Conservation (phyloP, 208 protist genomes). For the Leishmania lainsoni region DNA sequence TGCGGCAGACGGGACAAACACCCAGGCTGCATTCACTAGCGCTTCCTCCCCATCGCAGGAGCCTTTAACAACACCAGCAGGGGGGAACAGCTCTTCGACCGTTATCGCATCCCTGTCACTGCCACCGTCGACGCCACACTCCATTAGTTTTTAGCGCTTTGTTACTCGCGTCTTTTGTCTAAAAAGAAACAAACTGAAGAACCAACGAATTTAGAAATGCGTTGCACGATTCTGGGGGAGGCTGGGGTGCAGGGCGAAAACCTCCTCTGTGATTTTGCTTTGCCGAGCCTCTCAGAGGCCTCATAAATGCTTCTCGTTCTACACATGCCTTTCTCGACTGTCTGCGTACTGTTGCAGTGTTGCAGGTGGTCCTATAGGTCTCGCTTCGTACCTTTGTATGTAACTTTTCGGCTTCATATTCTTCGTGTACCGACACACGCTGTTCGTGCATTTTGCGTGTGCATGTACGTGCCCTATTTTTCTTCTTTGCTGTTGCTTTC, state of each 20-base stretch:
- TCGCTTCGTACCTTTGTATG: neutral
- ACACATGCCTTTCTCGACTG: neutral
- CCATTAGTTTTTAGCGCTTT: neutral
- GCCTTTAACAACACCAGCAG: neutral
- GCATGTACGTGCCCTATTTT: neutral
- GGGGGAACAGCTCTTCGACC: neutral
- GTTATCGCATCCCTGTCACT: neutral
- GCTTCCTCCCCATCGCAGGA: neutral
- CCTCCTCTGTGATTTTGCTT: neutral
- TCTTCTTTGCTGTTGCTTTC: slow-evolving; percentile 7
- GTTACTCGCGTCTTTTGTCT: neutral
- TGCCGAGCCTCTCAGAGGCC: neutral
- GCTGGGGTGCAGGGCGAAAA: neutral
- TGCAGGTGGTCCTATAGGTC: neutral
- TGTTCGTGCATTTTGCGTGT: neutral
- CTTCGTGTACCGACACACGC: neutral
- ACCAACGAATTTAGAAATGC: neutral
- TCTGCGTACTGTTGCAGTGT: neutral
- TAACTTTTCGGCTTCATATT: neutral
- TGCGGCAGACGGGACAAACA: neutral
- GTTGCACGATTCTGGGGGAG: neutral
- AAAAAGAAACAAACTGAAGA: neutral
- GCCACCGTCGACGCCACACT: neutral
- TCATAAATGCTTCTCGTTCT: neutral
- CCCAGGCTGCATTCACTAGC: neutral